These are phyloP conservation scores for Wickerhamomyces alni DNA, from an alignment of 805 yeast species.

Conservation along the genomic window DNA sequence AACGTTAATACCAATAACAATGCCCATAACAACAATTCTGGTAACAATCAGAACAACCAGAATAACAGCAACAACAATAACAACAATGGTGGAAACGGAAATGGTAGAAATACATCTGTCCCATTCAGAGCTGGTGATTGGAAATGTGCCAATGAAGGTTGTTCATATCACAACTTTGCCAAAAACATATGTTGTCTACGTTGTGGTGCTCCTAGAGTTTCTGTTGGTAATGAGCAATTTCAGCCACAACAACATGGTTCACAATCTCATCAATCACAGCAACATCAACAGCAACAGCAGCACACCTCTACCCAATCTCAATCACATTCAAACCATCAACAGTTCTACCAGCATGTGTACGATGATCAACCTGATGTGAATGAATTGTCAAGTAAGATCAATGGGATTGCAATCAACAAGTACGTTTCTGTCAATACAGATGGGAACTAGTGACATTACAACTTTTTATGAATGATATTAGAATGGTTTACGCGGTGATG, in stretches of 20 bases:
- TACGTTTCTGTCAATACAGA: not conserved
- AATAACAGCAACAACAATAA: slow-evolving; percentile 19
- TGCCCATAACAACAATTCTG: not conserved
- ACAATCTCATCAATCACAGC: slow-evolving; percentile 6
- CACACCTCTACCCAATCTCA: no score
- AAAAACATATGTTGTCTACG: slow-evolving; percentile 81
- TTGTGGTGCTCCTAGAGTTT: slow-evolving; percentile 70
- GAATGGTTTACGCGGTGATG: no score
- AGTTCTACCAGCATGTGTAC: not conserved
- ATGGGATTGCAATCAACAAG: slow-evolving; percentile 15
- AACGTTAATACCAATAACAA: not conserved
- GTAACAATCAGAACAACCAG: slow-evolving; percentile 8
- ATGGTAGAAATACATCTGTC: slow-evolving; percentile 43
- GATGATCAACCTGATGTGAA: slow-evolving; percentile 4
- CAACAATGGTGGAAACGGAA: slow-evolving; percentile 11
- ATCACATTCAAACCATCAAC: slow-evolving; percentile 5
- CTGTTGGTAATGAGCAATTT: slow-evolving; percentile 5
- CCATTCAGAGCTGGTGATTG: slow-evolving; percentile 97
- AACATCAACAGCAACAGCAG: slow-evolving; percentile 3
- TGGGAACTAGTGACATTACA: not conserved
- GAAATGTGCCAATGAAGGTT: slow-evolving; percentile 78
- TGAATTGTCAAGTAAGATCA: slow-evolving; percentile 16
- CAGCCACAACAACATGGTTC: slow-evolving; percentile 1
- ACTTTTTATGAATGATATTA: not conserved
- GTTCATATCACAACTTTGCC: slow-evolving; percentile 89